Evolutionary conservation across 345 rosid genomes (phyloP).

Genomic region (Hibiscus mutabilis): DNA sequence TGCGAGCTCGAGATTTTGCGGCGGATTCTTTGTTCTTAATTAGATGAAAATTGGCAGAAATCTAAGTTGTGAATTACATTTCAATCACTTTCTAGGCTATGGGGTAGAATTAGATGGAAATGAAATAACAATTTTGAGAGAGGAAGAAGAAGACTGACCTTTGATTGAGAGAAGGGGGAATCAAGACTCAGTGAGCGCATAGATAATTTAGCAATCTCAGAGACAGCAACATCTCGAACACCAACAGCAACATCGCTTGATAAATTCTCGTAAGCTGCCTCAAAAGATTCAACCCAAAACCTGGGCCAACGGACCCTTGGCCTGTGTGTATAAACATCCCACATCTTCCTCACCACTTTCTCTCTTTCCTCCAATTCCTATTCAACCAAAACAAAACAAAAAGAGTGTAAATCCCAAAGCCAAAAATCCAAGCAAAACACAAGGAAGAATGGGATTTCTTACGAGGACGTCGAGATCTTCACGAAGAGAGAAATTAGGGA

Average conservation of each 20-base stretch:
- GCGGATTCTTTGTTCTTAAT: too few relatives aligned
- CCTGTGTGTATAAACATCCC: constrained; percentile 72
- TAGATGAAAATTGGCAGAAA: too few relatives aligned
- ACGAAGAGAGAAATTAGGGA: constrained; percentile 20
- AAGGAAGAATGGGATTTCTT: neutral
- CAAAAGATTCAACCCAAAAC: constrained; percentile 74
- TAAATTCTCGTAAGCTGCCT: constrained; percentile 68
- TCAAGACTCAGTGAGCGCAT: constrained; percentile 29
- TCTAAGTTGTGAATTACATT: too few relatives aligned
- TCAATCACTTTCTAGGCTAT: too few relatives aligned
- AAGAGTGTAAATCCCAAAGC: neutral
- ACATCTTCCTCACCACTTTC: constrained; percentile 68
- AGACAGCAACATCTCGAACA: too few relatives aligned
- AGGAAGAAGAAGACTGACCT: constrained; percentile 1
- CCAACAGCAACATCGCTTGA: constrained; percentile 56
- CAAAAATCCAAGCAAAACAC: neutral
- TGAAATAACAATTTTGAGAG: too few relatives aligned
- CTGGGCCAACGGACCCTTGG: constrained; percentile 40
- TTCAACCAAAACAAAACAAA: neutral
- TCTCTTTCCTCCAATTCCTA: constrained; percentile 77
- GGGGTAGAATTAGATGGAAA: too few relatives aligned
- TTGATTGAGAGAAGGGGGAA: constrained; percentile 19
- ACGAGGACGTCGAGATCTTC: constrained; percentile 76
- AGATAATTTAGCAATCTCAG: constrained; percentile 74
- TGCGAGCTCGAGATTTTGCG: too few relatives aligned